These are phyloP conservation scores for Ophiostoma ips DNA, from an alignment of 2,329 filamentous ascomycete species.

Conservation along the genomic window DNA sequence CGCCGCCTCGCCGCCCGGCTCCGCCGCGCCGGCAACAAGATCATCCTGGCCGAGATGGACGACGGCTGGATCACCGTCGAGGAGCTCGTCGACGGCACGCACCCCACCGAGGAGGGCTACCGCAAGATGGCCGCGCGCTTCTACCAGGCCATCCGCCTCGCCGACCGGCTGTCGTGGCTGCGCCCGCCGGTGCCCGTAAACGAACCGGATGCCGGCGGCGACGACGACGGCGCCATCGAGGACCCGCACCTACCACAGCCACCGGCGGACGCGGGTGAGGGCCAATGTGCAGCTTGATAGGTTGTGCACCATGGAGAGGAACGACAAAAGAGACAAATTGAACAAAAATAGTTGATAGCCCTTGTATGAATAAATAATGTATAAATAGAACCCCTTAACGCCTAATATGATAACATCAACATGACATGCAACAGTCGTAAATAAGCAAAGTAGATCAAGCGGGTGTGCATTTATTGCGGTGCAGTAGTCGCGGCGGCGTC, in stretches of 20 bases:
- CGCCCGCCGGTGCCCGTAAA: background rate
- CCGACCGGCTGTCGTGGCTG: background rate
- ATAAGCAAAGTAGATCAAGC: background rate
- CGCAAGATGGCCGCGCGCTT: constrained; percentile 8
- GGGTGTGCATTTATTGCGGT: background rate
- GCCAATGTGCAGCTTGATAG: background rate
- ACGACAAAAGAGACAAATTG: too few relatives aligned
- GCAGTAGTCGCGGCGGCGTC: background rate
- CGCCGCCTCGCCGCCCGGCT: background rate
- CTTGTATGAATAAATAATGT: too few relatives aligned
- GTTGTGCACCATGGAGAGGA: too few relatives aligned
- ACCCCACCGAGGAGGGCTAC: constrained; percentile 11
- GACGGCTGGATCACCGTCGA: constrained; percentile 10
- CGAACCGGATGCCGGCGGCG: background rate
- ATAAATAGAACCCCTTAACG: too few relatives aligned
- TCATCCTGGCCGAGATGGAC: constrained; percentile 14
- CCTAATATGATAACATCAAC: too few relatives aligned
- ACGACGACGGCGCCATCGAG: background rate
- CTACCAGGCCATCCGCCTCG: background rate
- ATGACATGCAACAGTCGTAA: background rate
- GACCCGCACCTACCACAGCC: background rate
- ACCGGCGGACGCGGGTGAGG: background rate
- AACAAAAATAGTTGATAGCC: too few relatives aligned
- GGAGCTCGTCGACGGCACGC: constrained; percentile 10
- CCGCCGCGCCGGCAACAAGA: constrained; percentile 7